Conservation (phyloP, 352 stramenopile genomes). For the Phytophthora hibernalis region DNA sequence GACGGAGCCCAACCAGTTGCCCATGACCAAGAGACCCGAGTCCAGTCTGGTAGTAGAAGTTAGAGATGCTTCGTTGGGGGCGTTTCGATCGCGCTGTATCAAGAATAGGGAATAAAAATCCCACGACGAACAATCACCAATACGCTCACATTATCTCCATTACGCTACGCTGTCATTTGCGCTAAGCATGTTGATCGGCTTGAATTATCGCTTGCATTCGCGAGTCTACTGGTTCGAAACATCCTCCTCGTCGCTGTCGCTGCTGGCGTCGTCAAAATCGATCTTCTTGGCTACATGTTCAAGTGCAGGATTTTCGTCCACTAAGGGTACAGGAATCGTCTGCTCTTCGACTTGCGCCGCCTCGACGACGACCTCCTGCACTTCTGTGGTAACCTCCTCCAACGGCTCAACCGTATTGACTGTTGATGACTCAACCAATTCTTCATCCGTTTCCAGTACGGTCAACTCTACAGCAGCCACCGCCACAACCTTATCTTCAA, state of each 20-base stretch:
- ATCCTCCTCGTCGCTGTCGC: conserved; percentile 41
- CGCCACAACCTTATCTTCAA: conserved; percentile 20
- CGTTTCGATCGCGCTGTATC: neutral
- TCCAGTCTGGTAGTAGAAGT: neutral
- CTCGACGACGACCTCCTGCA: conserved; percentile 5
- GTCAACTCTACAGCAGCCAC: neutral
- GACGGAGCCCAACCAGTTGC: conserved; percentile 20
- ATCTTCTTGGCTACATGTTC: conserved; percentile 44
- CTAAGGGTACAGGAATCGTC: neutral
- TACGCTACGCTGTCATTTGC: conserved; percentile 22
- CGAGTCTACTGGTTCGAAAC: conserved; percentile 20
- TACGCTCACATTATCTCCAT: conserved; percentile 23
- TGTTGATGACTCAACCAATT: neutral
- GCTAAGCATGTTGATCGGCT: conserved; percentile 6
- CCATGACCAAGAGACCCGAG: conserved; percentile 13
- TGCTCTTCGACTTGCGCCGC: conserved; percentile 11
- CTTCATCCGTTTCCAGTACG: conserved; percentile 5
- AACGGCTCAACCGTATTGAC: conserved; percentile 2
- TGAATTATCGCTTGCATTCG: neutral
- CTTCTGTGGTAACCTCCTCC: neutral
- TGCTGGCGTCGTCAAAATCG: conserved; percentile 45
- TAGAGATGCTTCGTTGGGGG: neutral
- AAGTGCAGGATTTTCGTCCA: conserved; percentile 28
- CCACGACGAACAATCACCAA: conserved; percentile 6
- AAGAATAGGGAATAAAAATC: conserved; percentile 17